These are phyloP conservation scores for Cyberlindnera amylophila DNA, from an alignment of 805 yeast species.

Conservation along the genomic window DNA sequence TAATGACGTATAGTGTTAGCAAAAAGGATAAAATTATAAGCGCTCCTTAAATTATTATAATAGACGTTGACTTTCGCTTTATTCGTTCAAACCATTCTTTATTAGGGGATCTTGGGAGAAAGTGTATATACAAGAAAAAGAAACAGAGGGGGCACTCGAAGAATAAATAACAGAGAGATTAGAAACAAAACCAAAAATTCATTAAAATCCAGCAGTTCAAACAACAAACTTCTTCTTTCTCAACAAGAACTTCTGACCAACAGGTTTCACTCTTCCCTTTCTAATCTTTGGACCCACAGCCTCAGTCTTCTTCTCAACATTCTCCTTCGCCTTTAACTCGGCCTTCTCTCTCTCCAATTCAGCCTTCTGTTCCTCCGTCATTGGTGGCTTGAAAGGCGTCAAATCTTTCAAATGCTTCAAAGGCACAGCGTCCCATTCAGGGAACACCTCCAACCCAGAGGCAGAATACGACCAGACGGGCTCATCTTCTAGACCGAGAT, in stretches of 20 bases:
- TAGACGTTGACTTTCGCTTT: too few species aligned
- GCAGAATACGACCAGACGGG: slow-evolving; percentile 35
- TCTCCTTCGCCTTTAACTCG: slow-evolving; percentile 4
- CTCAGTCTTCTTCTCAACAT: background rate
- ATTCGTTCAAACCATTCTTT: too few species aligned
- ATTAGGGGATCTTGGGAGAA: too few species aligned
- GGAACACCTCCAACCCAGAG: slow-evolving; percentile 32
- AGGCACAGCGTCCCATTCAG: slow-evolving; percentile 29
- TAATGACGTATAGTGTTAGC: too few species aligned
- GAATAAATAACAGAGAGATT: too few species aligned
- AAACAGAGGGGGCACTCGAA: too few species aligned
- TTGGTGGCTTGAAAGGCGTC: slow-evolving; percentile 34
- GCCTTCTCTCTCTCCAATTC: slow-evolving; percentile 1
- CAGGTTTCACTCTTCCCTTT: slow-evolving; percentile 18
- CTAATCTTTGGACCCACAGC: slow-evolving; percentile 5
- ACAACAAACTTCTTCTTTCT: slow-evolving; percentile 5
- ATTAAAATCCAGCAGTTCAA: background rate
- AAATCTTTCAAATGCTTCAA: slow-evolving; percentile 18
- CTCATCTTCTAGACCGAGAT: slow-evolving; percentile 17
- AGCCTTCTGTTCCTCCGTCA: slow-evolving; percentile 4
- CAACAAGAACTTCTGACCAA: slow-evolving; percentile 3
- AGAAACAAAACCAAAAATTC: too few species aligned
- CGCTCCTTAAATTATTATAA: too few species aligned
- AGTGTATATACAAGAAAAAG: too few species aligned
- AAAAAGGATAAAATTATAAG: too few species aligned